Conservation (phyloP, 768 basidiomycete genomes). For the Amanita brunnescens region DNA sequence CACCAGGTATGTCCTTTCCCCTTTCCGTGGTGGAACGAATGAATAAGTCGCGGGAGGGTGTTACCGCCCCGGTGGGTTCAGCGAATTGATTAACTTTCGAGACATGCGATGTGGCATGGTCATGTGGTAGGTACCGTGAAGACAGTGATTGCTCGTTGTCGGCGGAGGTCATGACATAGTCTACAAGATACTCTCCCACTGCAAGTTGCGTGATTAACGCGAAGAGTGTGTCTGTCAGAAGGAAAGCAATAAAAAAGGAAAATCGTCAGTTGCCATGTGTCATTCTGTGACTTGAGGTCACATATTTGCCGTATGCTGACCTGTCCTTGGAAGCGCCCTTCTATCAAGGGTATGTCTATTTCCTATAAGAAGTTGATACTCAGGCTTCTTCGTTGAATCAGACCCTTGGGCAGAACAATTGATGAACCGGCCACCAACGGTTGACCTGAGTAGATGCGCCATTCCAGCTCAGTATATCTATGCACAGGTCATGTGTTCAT, state of each 20-base stretch:
- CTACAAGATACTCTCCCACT: background rate
- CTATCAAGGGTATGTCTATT: too few species aligned
- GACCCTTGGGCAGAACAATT: too few species aligned
- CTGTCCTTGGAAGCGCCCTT: too few species aligned
- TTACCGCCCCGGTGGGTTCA: background rate
- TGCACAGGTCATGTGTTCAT: too few species aligned
- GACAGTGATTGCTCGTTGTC: background rate
- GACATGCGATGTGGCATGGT: background rate
- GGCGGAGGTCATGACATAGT: conserved; percentile 4
- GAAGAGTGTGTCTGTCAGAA: background rate
- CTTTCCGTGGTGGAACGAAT: background rate
- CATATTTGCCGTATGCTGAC: too few species aligned
- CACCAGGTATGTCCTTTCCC: background rate
- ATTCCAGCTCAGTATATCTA: too few species aligned
- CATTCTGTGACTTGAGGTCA: background rate
- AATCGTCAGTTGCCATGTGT: background rate
- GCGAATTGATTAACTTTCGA: conserved; percentile 1
- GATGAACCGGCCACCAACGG: too few species aligned
- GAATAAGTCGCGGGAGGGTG: background rate
- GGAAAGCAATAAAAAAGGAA: background rate
- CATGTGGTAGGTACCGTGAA: background rate
- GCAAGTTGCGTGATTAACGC: background rate
- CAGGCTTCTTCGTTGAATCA: too few species aligned
- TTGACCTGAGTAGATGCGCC: too few species aligned
- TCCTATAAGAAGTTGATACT: too few species aligned